These are phyloP conservation scores for Entrophospora sp. DNA, from an alignment of 192 early-diverging fungal genomes.

Conservation along the genomic window DNA sequence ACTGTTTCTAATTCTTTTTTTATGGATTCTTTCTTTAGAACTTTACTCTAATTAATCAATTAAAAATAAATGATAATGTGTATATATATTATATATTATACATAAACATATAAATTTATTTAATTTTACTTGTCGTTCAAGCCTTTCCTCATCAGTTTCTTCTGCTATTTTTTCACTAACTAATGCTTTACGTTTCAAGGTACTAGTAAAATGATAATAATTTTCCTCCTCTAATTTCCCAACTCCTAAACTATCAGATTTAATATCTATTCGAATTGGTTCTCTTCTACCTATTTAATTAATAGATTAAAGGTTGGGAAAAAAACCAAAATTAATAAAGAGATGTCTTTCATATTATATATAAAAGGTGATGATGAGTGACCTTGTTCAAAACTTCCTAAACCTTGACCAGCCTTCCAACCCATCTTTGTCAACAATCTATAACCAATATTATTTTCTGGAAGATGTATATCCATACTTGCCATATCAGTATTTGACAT, in stretches of 20 bases:
- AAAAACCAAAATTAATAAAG: no score
- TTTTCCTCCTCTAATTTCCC: constrained; percentile 50
- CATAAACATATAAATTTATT: no score
- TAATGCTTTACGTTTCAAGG: constrained; percentile 46
- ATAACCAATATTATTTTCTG: constrained; percentile 53
- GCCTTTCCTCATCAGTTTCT: constrained; percentile 52
- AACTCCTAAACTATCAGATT: constrained; percentile 53
- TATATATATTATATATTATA: no score
- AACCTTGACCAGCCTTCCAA: constrained; percentile 52
- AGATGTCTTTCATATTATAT: no score
- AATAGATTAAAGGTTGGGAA: no score
- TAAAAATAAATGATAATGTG: no score
- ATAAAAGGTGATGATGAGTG: no score
- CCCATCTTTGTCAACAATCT: constrained; percentile 58
- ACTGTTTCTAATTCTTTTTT: constrained; percentile 45
- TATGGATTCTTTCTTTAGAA: constrained; percentile 34
- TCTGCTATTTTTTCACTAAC: constrained; percentile 54
- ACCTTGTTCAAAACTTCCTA: constrained; percentile 49
- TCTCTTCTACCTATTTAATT: constrained; percentile 50
- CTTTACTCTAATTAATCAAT: constrained; percentile 40
- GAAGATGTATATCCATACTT: constrained; percentile 50
- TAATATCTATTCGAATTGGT: constrained; percentile 57
- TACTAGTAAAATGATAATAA: constrained; percentile 42
- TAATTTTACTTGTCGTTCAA: constrained; percentile 45
- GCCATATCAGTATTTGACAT: constrained; percentile 21